A percentile compares a stretch with the other conserved stretches of the same genome.
Conservation (phyloP, 2,329 filamentous ascomycete species). For the Aspergillus fischeri region DNA sequence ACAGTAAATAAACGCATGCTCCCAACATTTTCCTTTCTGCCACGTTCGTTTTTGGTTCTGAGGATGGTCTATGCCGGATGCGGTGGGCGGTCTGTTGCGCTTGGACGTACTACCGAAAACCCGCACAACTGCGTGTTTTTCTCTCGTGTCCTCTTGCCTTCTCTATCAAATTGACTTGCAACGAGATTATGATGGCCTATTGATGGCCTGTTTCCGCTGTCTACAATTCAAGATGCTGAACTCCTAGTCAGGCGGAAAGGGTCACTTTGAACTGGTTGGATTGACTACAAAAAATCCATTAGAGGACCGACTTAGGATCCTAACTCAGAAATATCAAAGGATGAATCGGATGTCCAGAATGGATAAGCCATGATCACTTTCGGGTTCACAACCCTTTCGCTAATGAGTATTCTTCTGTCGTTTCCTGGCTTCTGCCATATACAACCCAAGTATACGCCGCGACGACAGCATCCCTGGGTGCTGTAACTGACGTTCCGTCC, state of each 20-base stretch:
- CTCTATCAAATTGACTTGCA: not conserved
- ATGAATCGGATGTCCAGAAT: not conserved
- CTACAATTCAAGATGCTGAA: not conserved
- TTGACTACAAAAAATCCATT: not conserved
- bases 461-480: conserved; percentile 49
- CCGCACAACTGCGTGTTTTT: not conserved
- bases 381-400: not conserved
- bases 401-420: not conserved
- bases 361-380: not conserved
- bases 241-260: not conserved
- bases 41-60: conserved; percentile 14
- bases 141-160: not conserved
- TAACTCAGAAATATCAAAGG: not conserved
- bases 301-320: not conserved
- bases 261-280: not conserved
- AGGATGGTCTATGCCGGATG: conserved; percentile 7
- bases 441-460: conserved; percentile 38
- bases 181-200: not conserved
- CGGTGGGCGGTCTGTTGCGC: conserved; percentile 16
- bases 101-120: not conserved
- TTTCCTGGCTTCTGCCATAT: not conserved
- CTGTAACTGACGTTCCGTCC: conserved; percentile 58
- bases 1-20: not conserved
- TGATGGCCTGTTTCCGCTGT: not conserved
- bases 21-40: conserved; percentile 18